Evolutionary conservation across 208 protist species (phyloP).

Genomic region (Leishmania major): DNA sequence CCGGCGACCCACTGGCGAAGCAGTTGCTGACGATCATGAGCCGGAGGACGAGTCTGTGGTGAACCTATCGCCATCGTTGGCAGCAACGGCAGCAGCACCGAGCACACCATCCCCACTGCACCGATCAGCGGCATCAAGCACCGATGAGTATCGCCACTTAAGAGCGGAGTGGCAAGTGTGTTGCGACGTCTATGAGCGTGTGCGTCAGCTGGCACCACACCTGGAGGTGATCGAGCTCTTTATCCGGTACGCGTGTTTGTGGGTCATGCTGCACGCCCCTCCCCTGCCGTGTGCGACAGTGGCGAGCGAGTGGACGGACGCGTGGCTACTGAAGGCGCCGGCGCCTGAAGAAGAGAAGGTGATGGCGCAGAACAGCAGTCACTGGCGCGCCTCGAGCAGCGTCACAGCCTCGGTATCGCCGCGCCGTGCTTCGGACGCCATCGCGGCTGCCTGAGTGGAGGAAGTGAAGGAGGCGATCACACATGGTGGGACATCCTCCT

Average conservation of each 20-base stretch:
- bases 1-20: not conserved
- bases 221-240: slow-evolving; percentile 21
- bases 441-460: not conserved
- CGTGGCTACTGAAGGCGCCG: slow-evolving; percentile 7
- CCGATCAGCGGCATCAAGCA: not conserved
- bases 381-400: not conserved
- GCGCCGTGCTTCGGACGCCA: not conserved
- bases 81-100: not conserved
- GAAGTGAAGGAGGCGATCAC: not conserved
- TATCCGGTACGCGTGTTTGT: slow-evolving; percentile 16
- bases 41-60: not conserved
- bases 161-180: not conserved
- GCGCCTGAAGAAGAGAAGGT: not conserved
- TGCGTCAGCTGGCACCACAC: slow-evolving; percentile 18
- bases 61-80: not conserved
- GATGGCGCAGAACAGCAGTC: not conserved
- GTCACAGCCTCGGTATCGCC: not conserved
- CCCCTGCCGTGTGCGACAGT: slow-evolving; percentile 1
- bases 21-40: not conserved
- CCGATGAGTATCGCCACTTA: not conserved
- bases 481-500: not conserved
- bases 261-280: slow-evolving; percentile 24
- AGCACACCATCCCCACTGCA: not conserved
- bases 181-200: slow-evolving; percentile 8
- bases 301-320: not conserved